These are phyloP conservation scores for Actinomortierella ambigua DNA, from an alignment of 371 early-diverging fungal species.

Conservation along the genomic window DNA sequence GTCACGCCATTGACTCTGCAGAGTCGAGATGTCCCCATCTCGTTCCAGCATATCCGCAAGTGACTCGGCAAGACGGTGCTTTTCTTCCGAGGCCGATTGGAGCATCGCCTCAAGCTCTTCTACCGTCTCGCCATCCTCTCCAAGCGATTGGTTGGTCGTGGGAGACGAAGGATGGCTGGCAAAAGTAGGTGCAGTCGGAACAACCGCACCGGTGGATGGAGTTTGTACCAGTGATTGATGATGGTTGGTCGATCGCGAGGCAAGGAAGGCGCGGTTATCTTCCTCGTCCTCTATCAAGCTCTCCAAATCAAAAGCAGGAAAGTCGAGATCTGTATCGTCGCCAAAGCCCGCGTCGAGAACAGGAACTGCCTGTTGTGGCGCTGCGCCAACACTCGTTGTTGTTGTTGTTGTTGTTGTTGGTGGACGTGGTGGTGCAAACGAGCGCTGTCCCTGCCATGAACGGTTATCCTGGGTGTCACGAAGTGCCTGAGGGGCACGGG, in stretches of 20 bases:
- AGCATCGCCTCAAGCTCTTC: conserved; percentile 38
- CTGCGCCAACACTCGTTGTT: background rate
- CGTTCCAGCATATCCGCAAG: conserved; percentile 26
- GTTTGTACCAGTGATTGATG: background rate
- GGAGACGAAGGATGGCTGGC: background rate
- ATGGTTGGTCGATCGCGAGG: background rate
- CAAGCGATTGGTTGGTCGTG: background rate
- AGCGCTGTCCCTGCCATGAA: background rate
- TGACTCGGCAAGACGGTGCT: conserved; percentile 27
- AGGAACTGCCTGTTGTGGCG: background rate
- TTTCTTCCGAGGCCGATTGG: conserved; percentile 32
- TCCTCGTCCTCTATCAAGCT: background rate
- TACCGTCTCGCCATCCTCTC: conserved; percentile 18
- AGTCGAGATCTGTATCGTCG: too few species aligned
- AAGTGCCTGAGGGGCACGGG: background rate
- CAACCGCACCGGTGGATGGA: background rate
- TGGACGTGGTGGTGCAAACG: background rate
- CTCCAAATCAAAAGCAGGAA: too few species aligned
- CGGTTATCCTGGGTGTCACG: background rate
- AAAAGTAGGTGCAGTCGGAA: background rate
- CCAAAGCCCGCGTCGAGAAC: too few species aligned
- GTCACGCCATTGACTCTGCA: conserved; percentile 18
- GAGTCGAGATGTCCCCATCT: conserved; percentile 6
- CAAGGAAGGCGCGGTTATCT: background rate
- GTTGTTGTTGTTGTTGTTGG: background rate